phyloP scores from a whole-genome alignment of 1,284 basidiomycete species.

The Malassezia nana region DNA sequence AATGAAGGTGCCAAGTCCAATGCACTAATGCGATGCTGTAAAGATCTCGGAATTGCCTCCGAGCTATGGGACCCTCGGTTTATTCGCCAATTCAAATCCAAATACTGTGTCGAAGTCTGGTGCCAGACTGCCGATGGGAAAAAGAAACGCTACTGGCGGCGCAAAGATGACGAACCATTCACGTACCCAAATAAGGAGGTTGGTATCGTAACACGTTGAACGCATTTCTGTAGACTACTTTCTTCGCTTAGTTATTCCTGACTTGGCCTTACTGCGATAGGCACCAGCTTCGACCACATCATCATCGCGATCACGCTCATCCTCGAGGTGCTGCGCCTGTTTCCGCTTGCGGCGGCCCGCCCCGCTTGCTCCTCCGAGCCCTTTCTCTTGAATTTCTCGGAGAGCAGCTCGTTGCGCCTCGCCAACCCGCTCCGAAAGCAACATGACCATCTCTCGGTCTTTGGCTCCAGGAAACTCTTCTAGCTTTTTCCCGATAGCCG shows the following conservation, averaged over 20 bases:
- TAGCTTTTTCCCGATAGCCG: slow-evolving; percentile 83
- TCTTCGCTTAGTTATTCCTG: slow-evolving; percentile 1
- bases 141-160: slow-evolving; percentile 53
- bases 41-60: slow-evolving; percentile 88
- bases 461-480: slow-evolving; percentile 65
- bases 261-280: slow-evolving; percentile 14
- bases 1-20: slow-evolving; percentile 93
- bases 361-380: slow-evolving; percentile 31
- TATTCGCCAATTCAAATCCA: slow-evolving; percentile 80
- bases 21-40: slow-evolving; percentile 94
- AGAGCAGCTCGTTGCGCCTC: slow-evolving; percentile 77
- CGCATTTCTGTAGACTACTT: not conserved
- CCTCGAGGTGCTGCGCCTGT: slow-evolving; percentile 20
- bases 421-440: slow-evolving; percentile 78
- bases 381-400: slow-evolving; percentile 54
- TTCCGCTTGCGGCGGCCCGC: slow-evolving; percentile 37
- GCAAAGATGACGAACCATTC: slow-evolving; percentile 42
- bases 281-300: slow-evolving; percentile 32
- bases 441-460: slow-evolving; percentile 78
- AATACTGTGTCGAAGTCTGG: slow-evolving; percentile 75
- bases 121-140: slow-evolving; percentile 61
- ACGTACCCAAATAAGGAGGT: slow-evolving; percentile 48
- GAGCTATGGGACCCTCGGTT: slow-evolving; percentile 96
- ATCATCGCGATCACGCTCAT: slow-evolving; percentile 46
- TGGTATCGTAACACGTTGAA: slow-evolving; percentile 9